Percentiles rank a stretch among this genome's conserved stretches.
These are phyloP conservation scores for Melaleuca alternifolia DNA, from an alignment of 345 rosid species.

Conservation along the genomic window DNA sequence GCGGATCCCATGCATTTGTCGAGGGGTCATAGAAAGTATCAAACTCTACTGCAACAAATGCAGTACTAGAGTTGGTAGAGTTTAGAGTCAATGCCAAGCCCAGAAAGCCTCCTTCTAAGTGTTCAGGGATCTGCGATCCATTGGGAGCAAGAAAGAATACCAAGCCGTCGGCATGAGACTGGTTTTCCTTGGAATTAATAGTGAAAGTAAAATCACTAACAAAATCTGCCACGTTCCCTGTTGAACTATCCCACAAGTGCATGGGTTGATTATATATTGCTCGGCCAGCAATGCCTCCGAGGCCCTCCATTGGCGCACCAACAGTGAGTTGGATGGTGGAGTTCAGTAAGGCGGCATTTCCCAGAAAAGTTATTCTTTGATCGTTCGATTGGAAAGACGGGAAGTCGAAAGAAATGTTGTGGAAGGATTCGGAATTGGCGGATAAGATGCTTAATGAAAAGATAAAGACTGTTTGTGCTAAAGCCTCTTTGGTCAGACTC, in stretches of 20 bases:
- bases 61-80: no score
- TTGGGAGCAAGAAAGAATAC: constrained; percentile 5
- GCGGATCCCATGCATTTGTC: background rate
- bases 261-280: background rate
- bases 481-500: no score
- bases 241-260: constrained; percentile 12
- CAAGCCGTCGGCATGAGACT: background rate
- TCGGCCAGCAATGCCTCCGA: background rate
- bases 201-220: constrained; percentile 6
- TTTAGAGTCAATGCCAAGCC: no score
- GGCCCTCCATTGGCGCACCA: no score
- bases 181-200: background rate
- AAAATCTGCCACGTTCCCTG: constrained; percentile 11
- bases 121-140: background rate
- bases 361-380: background rate
- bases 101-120: no score
- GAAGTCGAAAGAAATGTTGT: no score
- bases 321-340: background rate
- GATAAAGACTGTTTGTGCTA: background rate
- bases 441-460: no score
- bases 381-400: no score
- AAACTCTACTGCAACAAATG: no score
- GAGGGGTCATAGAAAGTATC: background rate
- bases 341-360: background rate
- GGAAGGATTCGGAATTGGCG: no score